Evolutionary conservation across 2,329 filamentous ascomycete species (phyloP), one percentile per base, ranked within the genome.

Genomic region (Cryphonectria naterciae): DNA sequence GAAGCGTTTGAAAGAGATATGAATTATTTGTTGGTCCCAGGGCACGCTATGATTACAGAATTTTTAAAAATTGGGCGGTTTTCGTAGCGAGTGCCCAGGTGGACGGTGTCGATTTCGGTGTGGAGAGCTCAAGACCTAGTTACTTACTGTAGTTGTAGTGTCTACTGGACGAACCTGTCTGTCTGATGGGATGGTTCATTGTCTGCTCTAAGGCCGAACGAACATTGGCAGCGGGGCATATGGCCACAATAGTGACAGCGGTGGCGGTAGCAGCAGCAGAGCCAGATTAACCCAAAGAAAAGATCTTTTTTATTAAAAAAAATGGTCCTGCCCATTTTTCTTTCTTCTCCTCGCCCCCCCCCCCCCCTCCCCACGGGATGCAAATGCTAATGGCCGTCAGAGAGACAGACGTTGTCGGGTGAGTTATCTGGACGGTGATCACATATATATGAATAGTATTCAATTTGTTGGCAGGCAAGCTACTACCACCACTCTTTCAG

Each of bases 21-120:
- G 54, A 58, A 17, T 58, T 58, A 58, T 58, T 15, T 58, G 54
- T 58, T 58, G 54, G 54, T 32, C 32, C 37, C 25, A 58, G 28
- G 54, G 54, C 54, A 58, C 58, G 19, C 35, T 39, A 22, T 61
- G 35, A 19, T 37, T 28, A 25, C 25, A 37, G 8, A 39, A 35
- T 25, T 19, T 39, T 39, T 19, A 11, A n/a, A n/a, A 13, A 22
- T 22, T n/a, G 7, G 32, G 58, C 25, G 13, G 58, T 61, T 3
- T 61, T n/a, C 19, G 17, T 17, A 58, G 35, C 35, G 32, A 61
- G 58, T n/a, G 46, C 8, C 46, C 19, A n/a, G 46, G 46, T 15
- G 17, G 32, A 39, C 19, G 35, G 35, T 37, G 19, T 61, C 35
- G 32, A 39, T 39, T 39, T 15, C 22, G 58, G 19, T 61, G 58